These are phyloP conservation scores for Trypanosoma brucei DNA, from an alignment of 208 protist genomes.

Conservation along the genomic window DNA sequence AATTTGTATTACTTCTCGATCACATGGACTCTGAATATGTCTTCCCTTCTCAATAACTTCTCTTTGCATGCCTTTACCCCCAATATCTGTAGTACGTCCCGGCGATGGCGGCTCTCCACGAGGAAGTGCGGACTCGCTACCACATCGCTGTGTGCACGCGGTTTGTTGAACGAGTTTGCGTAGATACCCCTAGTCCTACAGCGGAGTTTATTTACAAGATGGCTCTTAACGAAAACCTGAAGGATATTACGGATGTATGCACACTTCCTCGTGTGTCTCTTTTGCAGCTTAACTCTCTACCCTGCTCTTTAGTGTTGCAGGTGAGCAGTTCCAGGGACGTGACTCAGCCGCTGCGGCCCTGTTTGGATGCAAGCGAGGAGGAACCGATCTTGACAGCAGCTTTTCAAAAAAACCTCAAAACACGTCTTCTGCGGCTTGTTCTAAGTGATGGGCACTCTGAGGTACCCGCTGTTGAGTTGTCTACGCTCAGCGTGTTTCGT, in stretches of 20 bases:
- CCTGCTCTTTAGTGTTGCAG: slow-evolving; percentile 59
- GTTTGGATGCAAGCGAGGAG: slow-evolving; percentile 47
- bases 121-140: slow-evolving; percentile 28
- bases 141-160: slow-evolving; percentile 47
- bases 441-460: slow-evolving; percentile 67
- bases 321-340: slow-evolving; percentile 67
- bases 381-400: slow-evolving; percentile 42
- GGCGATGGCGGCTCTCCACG: slow-evolving; percentile 30
- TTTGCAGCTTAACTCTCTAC: slow-evolving; percentile 30
- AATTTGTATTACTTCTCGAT: too few relatives aligned
- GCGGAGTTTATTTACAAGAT: slow-evolving; percentile 43
- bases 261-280: slow-evolving; percentile 53
- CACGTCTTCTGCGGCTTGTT: slow-evolving; percentile 62
- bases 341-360: slow-evolving; percentile 78
- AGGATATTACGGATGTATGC: slow-evolving; percentile 46
- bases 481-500: slow-evolving; percentile 52
- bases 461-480: slow-evolving; percentile 69
- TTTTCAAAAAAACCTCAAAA: slow-evolving; percentile 39
- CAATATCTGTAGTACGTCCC: neutral
- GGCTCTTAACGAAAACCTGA: slow-evolving; percentile 55
- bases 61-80: too few relatives aligned
- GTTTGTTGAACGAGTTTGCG: slow-evolving; percentile 45
- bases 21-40: too few relatives aligned
- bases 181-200: slow-evolving; percentile 19
- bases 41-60: too few relatives aligned